A percentile compares a stretch with the other conserved stretches of the same genome.
These are phyloP conservation scores for Nigrograna mackinnonii DNA, from an alignment of 2,329 filamentous ascomycete genomes.

Conservation along the genomic window DNA sequence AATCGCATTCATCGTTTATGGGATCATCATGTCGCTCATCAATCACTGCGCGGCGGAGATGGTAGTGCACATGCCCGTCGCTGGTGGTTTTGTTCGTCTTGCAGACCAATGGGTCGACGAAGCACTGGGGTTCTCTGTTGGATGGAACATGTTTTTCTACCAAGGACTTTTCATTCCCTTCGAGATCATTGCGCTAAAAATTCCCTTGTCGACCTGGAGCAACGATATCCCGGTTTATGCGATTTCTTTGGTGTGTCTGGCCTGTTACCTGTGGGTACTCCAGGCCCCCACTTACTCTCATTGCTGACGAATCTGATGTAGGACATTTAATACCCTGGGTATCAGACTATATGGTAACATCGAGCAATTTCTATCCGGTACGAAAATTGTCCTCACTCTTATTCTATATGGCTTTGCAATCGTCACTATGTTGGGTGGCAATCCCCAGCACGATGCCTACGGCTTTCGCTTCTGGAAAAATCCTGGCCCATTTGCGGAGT, in stretches of 20 bases:
- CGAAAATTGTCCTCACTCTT: not conserved
- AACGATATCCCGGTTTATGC: conserved; percentile 37
- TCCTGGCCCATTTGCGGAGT: conserved; percentile 26
- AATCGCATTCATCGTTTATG: conserved; percentile 59
- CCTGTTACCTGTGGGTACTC: no score
- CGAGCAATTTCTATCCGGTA: not conserved
- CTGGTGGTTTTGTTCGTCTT: conserved; percentile 62
- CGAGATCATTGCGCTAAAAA: conserved; percentile 43
- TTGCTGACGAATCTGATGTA: no score
- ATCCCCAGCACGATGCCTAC: conserved; percentile 33
- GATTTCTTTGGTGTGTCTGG: conserved; percentile 31
- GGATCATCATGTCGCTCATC: conserved; percentile 57
- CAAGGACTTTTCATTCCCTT: conserved; percentile 49
- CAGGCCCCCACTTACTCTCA: no score
- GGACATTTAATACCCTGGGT: not conserved
- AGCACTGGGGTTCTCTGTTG: conserved; percentile 58
- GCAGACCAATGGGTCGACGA: conserved; percentile 66
- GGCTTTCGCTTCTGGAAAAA: conserved; percentile 46
- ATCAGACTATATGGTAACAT: not conserved
- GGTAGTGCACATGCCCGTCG: conserved; percentile 61
- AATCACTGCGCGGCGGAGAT: conserved; percentile 66
- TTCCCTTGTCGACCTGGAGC: conserved; percentile 34
- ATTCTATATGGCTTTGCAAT: not conserved
- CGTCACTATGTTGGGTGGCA: conserved; percentile 31
- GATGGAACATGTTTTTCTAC: conserved; percentile 46